These are phyloP conservation scores for Taphrina pruni DNA, from an alignment of 1,139 yeast species.

Conservation along the genomic window DNA sequence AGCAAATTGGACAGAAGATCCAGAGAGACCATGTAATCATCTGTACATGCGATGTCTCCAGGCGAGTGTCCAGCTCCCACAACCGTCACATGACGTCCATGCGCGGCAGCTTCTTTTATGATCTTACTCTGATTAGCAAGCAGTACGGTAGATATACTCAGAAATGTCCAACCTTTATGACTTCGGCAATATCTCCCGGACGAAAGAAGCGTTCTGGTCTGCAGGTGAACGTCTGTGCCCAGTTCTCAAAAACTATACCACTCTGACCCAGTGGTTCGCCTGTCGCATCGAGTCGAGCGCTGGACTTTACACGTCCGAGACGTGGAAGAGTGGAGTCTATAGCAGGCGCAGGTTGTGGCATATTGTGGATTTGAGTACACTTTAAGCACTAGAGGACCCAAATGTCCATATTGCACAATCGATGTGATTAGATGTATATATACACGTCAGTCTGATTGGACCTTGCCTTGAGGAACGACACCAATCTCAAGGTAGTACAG, in stretches of 20 bases:
- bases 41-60: constrained; percentile 84
- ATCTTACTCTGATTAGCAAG: constrained; percentile 50
- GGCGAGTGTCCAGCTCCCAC: constrained; percentile 98
- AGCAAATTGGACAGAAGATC: constrained; percentile 71
- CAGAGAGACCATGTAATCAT: constrained; percentile 85
- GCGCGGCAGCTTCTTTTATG: constrained; percentile 67
- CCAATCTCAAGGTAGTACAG: too few species aligned
- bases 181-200: constrained; percentile 26
- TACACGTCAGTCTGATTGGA: too few species aligned
- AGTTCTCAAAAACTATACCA: constrained; percentile 31
- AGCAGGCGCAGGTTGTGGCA: constrained; percentile 10
- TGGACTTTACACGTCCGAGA: neutral
- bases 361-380: neutral
- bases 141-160: neutral
- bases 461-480: too few species aligned
- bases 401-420: neutral
- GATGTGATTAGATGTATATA: too few species aligned
- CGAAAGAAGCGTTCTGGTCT: constrained; percentile 42
- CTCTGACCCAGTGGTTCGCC: neutral
- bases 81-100: constrained; percentile 72
- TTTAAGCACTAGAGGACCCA: neutral
- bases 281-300: neutral
- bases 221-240: constrained; percentile 41
- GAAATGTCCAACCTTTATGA: constrained; percentile 27
- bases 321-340: constrained; percentile 33